Conservation (phyloP, 768 basidiomycete species). For the Suillus weaverae region DNA sequence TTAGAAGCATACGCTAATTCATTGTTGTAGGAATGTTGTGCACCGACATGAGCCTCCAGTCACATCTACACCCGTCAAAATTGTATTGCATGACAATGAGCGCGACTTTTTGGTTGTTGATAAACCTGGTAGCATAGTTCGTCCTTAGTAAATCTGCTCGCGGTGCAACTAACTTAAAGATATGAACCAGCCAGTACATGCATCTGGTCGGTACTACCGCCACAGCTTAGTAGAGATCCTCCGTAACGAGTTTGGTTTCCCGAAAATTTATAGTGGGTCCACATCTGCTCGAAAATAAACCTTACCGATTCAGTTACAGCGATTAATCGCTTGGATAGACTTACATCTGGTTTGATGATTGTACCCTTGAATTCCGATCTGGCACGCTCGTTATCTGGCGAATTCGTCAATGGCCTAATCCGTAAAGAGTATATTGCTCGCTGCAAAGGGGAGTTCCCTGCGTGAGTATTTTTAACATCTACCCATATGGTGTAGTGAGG, state of each 20-base stretch:
- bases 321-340: constrained; percentile 89
- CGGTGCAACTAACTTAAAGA: constrained; percentile 1
- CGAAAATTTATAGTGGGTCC: constrained; percentile 79
- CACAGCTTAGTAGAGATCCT: constrained; percentile 89
- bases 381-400: constrained; percentile 69
- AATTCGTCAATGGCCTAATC: constrained; percentile 81
- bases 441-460: constrained; percentile 82
- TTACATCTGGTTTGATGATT: constrained; percentile 96
- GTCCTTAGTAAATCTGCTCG: constrained; percentile 34
- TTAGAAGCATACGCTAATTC: not conserved
- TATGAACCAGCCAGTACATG: constrained; percentile 76
- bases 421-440: constrained; percentile 93
- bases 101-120: constrained; percentile 89
- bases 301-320: constrained; percentile 46
- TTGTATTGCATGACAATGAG: constrained; percentile 76
- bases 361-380: constrained; percentile 71
- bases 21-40: constrained; percentile 71
- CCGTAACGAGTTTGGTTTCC: constrained; percentile 77
- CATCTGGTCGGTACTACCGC: constrained; percentile 85
- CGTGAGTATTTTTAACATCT: constrained; percentile 49
- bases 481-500: not conserved
- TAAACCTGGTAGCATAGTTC: constrained; percentile 94
- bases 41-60: constrained; percentile 98
- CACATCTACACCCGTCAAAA: constrained; percentile 75
- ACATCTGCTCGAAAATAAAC: not conserved